Base-by-base conservation (phyloP, 202 grass and related monocot species). In the Carex arenaria region DNA sequence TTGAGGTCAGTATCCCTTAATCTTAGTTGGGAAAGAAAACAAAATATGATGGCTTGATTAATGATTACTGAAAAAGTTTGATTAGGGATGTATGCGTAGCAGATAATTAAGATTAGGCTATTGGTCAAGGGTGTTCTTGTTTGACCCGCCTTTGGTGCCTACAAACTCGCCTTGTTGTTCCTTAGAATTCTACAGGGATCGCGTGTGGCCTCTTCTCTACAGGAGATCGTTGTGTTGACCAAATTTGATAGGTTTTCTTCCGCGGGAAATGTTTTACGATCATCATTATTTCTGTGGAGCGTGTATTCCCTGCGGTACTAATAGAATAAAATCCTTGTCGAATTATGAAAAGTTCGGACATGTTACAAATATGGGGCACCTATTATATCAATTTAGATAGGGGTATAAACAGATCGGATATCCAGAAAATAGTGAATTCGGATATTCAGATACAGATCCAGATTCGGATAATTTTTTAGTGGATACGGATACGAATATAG, bases 141-240 rank as follows among this genome's bases (percentile, higher is more conserved):
- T 90, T 90, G 94, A 97, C 88, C 91, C 91, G 91, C 78, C 78
- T 72, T 83, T 89, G 59, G 84, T 88, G 91, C 89, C 91, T 87
- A 80, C 68, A 63, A 86, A 85, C 74, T 84, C 86, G 84, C 57
- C 65, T 71, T 78, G 0, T 63, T 90, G 84, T 88, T 89, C 84
- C 80, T 89, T 93, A 80, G 18, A 68, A 82, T 67, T 69, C 49
- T 20, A 28, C 17, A 51, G 9, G 17, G 64, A 82, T 82, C 80
- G 20, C 57, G 12, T 82, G 3, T 57, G 14, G 43, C 31, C 4
- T 20, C 53, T 5, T 36, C 18, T 60, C 18, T 60, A 78, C 30
- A 38, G 7, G 7, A 60, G 13, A 59, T 78, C 7, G 30, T 78
- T 28, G 1, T 57, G 52, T 77, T 77, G 13, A 56, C 72, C 45